Percentiles rank a stretch among this genome's conserved stretches.
Evolutionary conservation across 106 monocot genomes (phyloP).

Genomic region (Dendrobium chrysotoxum): DNA sequence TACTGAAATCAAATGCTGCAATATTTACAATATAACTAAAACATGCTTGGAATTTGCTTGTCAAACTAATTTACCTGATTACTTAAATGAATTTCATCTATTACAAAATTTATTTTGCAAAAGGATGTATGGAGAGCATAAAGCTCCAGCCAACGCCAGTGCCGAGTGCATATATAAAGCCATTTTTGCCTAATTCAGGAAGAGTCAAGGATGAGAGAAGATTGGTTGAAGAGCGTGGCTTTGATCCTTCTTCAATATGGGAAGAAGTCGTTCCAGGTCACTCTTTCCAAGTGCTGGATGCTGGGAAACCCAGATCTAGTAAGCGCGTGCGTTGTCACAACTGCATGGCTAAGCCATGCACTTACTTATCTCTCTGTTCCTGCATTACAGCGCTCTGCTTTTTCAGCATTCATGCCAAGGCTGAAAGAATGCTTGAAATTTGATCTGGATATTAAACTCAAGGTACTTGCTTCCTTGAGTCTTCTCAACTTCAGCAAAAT

Average conservation of each 20-base stretch:
- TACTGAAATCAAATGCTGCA: too few species aligned
- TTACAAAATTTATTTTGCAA: not conserved
- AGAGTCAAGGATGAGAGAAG: slow-evolving; percentile 27
- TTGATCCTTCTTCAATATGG: slow-evolving; percentile 25
- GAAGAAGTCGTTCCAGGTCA: slow-evolving; percentile 32
- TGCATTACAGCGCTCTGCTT: slow-evolving; percentile 19
- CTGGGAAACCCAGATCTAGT: slow-evolving; percentile 18
- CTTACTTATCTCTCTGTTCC: slow-evolving; percentile 17
- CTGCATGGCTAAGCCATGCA: slow-evolving; percentile 41
- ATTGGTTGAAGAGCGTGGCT: slow-evolving; percentile 28
- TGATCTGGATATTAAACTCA: slow-evolving; percentile 15
- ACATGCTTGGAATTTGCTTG: not conserved
- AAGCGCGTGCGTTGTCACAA: slow-evolving; percentile 26
- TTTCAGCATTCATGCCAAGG: slow-evolving; percentile 26
- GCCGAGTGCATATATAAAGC: not conserved
- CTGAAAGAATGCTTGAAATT: slow-evolving; percentile 21
- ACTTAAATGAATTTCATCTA: not conserved
- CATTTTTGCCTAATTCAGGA: slow-evolving; percentile 20
- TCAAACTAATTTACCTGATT: not conserved
- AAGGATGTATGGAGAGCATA: not conserved
- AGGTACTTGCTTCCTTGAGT: slow-evolving; percentile 33
- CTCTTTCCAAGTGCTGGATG: slow-evolving; percentile 30
- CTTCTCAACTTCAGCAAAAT: slow-evolving; percentile 43
- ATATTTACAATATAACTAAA: not conserved
- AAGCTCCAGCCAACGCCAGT: not conserved